phyloP scores from a whole-genome alignment of 1,284 basidiomycete species.

The Marasmius tenuissimus region DNA sequence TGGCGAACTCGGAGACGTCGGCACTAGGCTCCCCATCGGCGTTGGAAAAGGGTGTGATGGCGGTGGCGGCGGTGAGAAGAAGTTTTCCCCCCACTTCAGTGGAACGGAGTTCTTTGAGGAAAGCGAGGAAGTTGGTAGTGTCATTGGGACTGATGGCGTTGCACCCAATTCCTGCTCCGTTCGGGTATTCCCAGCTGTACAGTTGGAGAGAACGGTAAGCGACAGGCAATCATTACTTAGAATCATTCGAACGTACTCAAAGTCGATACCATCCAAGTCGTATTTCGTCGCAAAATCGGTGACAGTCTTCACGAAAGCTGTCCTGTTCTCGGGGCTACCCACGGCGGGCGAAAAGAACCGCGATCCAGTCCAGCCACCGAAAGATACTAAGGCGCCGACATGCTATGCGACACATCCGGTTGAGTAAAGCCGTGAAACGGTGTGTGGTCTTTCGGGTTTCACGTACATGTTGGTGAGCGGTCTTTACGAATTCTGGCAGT shows the following conservation, averaged over 20 bases:
- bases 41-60: conserved; percentile 69
- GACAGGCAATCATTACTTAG: neutral
- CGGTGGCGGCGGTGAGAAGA: conserved; percentile 73
- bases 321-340: conserved; percentile 57
- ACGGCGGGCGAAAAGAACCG: conserved; percentile 77
- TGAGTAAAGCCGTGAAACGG: neutral
- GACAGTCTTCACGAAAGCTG: conserved; percentile 68
- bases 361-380: conserved; percentile 89
- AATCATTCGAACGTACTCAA: conserved; percentile 53
- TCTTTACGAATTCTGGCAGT: conserved; percentile 48
- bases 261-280: conserved; percentile 80
- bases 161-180: conserved; percentile 61
- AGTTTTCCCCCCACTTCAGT: conserved; percentile 42
- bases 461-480: conserved; percentile 50
- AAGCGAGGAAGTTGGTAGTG: conserved; percentile 67
- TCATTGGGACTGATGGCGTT: conserved; percentile 65
- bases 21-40: conserved; percentile 56
- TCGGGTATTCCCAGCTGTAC: conserved; percentile 85
- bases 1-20: conserved; percentile 72
- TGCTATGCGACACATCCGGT: conserved; percentile 30
- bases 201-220: neutral
- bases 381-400: conserved; percentile 74
- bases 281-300: conserved; percentile 61
- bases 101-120: conserved; percentile 71
- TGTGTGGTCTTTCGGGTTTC: neutral